Base-by-base conservation (phyloP, 768 basidiomycete genomes). In the Boletus fagicola region DNA sequence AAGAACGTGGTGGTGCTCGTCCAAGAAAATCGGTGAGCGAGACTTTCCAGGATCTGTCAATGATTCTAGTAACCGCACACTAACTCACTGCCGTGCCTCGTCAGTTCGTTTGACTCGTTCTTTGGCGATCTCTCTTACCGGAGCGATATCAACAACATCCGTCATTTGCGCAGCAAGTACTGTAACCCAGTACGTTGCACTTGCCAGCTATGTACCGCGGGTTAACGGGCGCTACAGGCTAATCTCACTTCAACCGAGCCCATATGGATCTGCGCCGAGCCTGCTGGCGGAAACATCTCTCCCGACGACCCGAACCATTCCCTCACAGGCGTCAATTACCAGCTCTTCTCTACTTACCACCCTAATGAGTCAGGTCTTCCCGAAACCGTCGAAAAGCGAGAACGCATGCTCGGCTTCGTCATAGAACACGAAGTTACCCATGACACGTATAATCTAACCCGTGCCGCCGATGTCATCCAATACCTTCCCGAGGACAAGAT, bases 41-140 rank as follows among this genome's bases (percentile, higher is more conserved):
- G 12, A 24, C 36, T 28, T 22, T 20, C 6, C 8, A 26, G 5
- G 5, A 7, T 44, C 13, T 35, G 35, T 35, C 35, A 36, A 3
- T 40, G 12, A 11, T 15, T 2, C 10, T 48, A 7, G 18, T 13
- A 13, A 11, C n/a, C 3, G 8, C 31, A 2, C 15, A 47, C 15
- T 33, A 26, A 53, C 50, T 51, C 15, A 51, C 9, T 4, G 1
- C 43, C 9, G 11, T 2, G n/a, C 39, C 20, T 30, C 9, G 5
- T 39, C 38, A 67, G 66, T 2, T 68, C 67, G 7, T 67, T 68
- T 24, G 66, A 69, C 56, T 64, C 56, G 28, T 60, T 66, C 54
- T 69, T 67, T 51, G 67, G 67, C 12, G 64, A 68, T 22, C 67
- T 68, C 49, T 69, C 67, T 2, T 69, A 64, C 43, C 62, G 67